Base-by-base conservation (phyloP, 768 basidiomycete species). In the Pleurotus platypus region DNA sequence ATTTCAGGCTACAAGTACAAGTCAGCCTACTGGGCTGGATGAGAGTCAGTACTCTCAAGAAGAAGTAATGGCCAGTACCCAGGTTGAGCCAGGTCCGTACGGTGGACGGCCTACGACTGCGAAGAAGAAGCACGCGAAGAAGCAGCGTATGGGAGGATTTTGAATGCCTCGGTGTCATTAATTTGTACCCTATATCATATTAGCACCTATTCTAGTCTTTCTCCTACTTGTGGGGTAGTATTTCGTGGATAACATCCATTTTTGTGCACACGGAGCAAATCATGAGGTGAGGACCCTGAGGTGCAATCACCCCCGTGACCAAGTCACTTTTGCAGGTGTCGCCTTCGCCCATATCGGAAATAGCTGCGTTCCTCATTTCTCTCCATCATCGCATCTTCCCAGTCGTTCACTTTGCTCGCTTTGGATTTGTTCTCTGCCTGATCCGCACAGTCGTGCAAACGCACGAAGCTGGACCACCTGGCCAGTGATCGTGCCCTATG, bases 391-490 rank as follows among this genome's bases (percentile, higher is more conserved):
- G 55, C 47, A 37, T 53, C 48, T 11, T 56, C 35, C 55, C 8
- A 39, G 53, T 59, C 46, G 27, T 20, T 38, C 45, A 16, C 24
- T 45, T 37, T 59, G 45, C 57, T 35, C 30, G 35, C 49, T 42
- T 55, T 61, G 59, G 61, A 62, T 64, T 59, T 62, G 60, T 61
- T 42, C 43, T 39, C 57, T 58, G 53, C 56, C 61, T 50, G 49
- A 40, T 39, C 60, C 49, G 54, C 51, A 55, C 49, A 53, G 42
- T 80, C 84, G 85, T 84, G 86, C 85, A 72, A 67, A 67, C 67
- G 83, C 84, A 84, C 85, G 84, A 81, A 80, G 81, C 83, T 85
- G 86, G 85, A 83, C 81, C 79, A 72, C 74, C 75, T 80, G 76
- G 83, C 81, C 78, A 73, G 77, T 75, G 75, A 79, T 74, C 72